A percentile compares a stretch with the other conserved stretches of the same genome.
Conservation (phyloP, 495 filamentous ascomycete genomes). For the Neurospora sp. region DNA sequence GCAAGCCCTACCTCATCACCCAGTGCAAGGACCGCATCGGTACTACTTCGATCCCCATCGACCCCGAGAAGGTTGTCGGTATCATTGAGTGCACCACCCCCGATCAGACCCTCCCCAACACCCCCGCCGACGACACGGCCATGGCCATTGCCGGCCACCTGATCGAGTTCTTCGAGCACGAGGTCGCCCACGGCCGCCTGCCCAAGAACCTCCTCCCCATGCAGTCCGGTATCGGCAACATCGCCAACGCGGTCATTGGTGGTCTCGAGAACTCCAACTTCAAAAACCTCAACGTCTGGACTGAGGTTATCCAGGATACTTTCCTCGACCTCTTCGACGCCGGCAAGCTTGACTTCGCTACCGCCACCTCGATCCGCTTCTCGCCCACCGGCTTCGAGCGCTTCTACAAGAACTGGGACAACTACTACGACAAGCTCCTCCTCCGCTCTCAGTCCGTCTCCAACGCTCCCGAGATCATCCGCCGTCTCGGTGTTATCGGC, state of each 20-base stretch:
- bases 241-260: slow-evolving; percentile 86
- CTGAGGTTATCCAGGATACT: slow-evolving; percentile 85
- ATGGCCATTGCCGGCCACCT: slow-evolving; percentile 67
- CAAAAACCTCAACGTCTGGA: slow-evolving; percentile 84
- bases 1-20: slow-evolving; percentile 86
- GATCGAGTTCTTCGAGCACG: slow-evolving; percentile 77
- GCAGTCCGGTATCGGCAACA: slow-evolving; percentile 88
- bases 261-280: slow-evolving; percentile 79
- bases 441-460: slow-evolving; percentile 80
- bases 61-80: slow-evolving; percentile 79
- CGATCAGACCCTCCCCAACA: slow-evolving; percentile 70
- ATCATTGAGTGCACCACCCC: slow-evolving; percentile 78
- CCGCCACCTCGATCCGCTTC: slow-evolving; percentile 84
- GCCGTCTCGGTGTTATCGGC: slow-evolving; percentile 76
- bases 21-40: slow-evolving; percentile 71
- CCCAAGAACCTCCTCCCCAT: slow-evolving; percentile 72
- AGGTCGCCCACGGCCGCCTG: slow-evolving; percentile 67
- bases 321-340: slow-evolving; percentile 93
- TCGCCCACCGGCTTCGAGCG: slow-evolving; percentile 85
- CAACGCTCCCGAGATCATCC: slow-evolving; percentile 93
- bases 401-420: slow-evolving; percentile 81
- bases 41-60: slow-evolving; percentile 73
- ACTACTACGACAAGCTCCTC: slow-evolving; percentile 73
- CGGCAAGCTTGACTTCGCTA: slow-evolving; percentile 83
- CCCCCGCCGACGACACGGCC: slow-evolving; percentile 63